Evolutionary conservation across 2,329 filamentous ascomycete species (phyloP).

Genomic region (Aspergillus ibericus): DNA sequence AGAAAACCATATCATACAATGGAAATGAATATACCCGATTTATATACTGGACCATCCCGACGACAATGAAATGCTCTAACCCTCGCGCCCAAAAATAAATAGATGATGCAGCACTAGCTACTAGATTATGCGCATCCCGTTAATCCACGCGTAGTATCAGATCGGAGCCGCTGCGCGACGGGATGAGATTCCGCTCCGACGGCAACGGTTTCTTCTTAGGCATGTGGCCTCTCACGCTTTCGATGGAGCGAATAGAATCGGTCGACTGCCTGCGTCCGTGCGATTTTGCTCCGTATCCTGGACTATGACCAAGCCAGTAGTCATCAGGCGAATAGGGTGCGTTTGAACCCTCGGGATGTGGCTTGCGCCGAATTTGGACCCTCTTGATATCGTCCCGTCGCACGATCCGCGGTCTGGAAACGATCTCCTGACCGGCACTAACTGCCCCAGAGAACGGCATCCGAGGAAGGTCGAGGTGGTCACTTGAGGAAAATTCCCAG

Average conservation of each 20-base stretch:
- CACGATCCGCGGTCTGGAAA: slow-evolving; percentile 35
- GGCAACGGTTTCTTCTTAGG: slow-evolving; percentile 25
- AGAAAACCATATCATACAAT: not conserved
- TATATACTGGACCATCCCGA: not conserved
- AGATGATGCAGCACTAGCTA: not conserved
- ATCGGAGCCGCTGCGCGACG: slow-evolving; percentile 31
- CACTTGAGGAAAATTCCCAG: not conserved
- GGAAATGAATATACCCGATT: not conserved
- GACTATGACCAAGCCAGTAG: slow-evolving; percentile 26
- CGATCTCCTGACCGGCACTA: slow-evolving; percentile 30
- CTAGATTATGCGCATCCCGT: not conserved
- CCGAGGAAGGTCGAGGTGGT: slow-evolving; percentile 19
- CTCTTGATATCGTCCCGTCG: slow-evolving; percentile 34
- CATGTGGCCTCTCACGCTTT: slow-evolving; percentile 9
- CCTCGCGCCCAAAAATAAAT: not conserved
- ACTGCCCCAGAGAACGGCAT: slow-evolving; percentile 21
- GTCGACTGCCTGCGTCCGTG: slow-evolving; percentile 3
- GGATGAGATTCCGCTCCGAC: slow-evolving; percentile 32
- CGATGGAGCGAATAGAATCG: slow-evolving; percentile 8
- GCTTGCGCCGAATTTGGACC: slow-evolving; percentile 31
- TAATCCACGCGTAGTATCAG: slow-evolving; percentile 35
- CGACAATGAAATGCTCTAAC: no score
- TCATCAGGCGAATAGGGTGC: slow-evolving; percentile 32
- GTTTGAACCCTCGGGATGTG: slow-evolving; percentile 23
- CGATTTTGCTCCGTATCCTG: slow-evolving; percentile 1